Conservation (phyloP, 495 filamentous ascomycete species). For the Copromyces sp. region DNA sequence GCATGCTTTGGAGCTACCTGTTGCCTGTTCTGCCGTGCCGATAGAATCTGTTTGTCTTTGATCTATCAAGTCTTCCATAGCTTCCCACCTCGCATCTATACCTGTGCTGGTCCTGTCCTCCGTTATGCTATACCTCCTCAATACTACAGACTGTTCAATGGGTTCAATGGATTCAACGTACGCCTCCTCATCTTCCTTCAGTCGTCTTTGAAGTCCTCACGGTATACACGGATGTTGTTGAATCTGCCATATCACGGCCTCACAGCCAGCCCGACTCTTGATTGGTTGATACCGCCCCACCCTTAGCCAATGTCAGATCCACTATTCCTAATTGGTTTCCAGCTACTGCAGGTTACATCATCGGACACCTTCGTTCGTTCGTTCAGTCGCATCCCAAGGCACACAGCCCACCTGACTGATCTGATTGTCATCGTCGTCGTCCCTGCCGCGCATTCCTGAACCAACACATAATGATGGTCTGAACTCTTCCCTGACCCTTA, state of each 20-base stretch:
- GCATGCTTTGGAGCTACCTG: background rate
- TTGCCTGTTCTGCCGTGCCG: background rate
- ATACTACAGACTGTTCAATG: background rate
- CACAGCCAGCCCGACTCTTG: background rate
- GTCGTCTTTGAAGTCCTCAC: background rate
- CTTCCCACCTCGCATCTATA: background rate
- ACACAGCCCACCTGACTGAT: background rate
- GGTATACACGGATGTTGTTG: background rate
- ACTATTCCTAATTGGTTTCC: background rate
- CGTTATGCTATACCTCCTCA: no score
- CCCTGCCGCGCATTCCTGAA: background rate
- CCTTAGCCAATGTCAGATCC: background rate
- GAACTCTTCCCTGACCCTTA: background rate
- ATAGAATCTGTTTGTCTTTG: background rate
- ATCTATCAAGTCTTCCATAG: background rate
- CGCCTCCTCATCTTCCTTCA: background rate
- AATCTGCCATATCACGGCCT: background rate
- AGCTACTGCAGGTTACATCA: conserved; percentile 15
- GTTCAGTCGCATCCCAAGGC: background rate
- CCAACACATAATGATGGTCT: conserved; percentile 5
- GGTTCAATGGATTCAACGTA: background rate
- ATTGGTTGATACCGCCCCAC: background rate
- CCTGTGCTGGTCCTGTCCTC: background rate
- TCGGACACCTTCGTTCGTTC: background rate
- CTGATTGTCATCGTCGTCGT: background rate